Conservation (phyloP, 1,284 basidiomycete genomes). For the Pascua sp. region DNA sequence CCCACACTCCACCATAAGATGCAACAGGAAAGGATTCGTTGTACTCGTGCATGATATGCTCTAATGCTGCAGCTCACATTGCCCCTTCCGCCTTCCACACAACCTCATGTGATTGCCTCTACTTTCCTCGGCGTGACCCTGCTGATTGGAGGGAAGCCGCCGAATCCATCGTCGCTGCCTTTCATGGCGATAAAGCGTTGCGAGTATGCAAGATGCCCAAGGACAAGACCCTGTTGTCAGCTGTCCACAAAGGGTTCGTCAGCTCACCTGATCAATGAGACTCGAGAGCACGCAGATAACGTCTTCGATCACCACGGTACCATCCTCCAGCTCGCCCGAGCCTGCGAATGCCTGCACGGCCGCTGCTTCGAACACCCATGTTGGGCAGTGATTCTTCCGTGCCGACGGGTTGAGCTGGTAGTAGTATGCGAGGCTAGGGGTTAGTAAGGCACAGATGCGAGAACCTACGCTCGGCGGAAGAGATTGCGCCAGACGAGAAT, state of each 20-base stretch:
- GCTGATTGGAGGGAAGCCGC: slow-evolving; percentile 35
- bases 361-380: slow-evolving; percentile 36
- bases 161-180: slow-evolving; percentile 34
- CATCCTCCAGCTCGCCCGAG: slow-evolving; percentile 42
- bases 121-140: slow-evolving; percentile 26
- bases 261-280: slow-evolving; percentile 47
- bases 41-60: not conserved
- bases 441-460: not conserved
- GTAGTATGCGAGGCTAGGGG: slow-evolving; percentile 29
- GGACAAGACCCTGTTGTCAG: slow-evolving; percentile 31
- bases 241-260: not conserved
- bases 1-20: too few relatives aligned
- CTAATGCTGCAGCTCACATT: too few relatives aligned
- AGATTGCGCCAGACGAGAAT: slow-evolving; percentile 51
- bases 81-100: too few relatives aligned
- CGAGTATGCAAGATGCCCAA: slow-evolving; percentile 41
- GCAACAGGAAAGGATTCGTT: too few relatives aligned
- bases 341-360: slow-evolving; percentile 29
- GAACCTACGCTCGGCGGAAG: slow-evolving; percentile 45
- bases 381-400: slow-evolving; percentile 34
- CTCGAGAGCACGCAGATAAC: slow-evolving; percentile 43
- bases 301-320: slow-evolving; percentile 35
- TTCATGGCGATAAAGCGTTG: slow-evolving; percentile 39
- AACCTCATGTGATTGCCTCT: slow-evolving; percentile 6
- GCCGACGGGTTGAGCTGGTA: slow-evolving; percentile 26